phyloP scores from a whole-genome alignment of 768 basidiomycete genomes.

The Naematelia aurantialba region DNA sequence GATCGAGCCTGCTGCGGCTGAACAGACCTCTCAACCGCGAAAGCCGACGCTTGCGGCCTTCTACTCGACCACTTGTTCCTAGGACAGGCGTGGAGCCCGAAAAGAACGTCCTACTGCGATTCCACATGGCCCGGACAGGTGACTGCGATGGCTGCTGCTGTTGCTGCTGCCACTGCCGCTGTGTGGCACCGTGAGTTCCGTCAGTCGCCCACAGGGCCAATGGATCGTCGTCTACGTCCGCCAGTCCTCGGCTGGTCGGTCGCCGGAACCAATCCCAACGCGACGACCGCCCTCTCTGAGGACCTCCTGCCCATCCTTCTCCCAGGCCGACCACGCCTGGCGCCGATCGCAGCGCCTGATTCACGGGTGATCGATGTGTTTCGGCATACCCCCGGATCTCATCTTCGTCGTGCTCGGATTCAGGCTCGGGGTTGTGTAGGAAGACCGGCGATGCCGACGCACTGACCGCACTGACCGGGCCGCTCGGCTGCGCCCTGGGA shows the following conservation, averaged over 20 bases:
- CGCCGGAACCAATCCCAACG: not conserved
- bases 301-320: conserved; percentile 44
- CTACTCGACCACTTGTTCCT: not conserved
- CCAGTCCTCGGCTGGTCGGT: not conserved
- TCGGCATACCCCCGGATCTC: not conserved
- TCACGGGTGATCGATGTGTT: not conserved
- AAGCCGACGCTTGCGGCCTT: not conserved
- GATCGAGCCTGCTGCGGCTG: not conserved
- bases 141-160: not conserved
- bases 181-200: not conserved
- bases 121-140: not conserved
- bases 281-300: not conserved
- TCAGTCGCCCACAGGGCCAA: conserved; percentile 16
- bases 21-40: not conserved
- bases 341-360: conserved; percentile 18
- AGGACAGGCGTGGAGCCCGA: not conserved
- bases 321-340: conserved; percentile 40
- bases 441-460: not conserved
- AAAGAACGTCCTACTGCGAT: not conserved
- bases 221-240: conserved; percentile 12
- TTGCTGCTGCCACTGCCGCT: too few relatives aligned
- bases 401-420: conserved; percentile 3
- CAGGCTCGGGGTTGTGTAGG: not conserved
- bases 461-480: too few relatives aligned
- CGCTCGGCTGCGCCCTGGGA: too few relatives aligned